Evolutionary conservation across 257 asterid species (phyloP), one percentile per base, ranked within the genome.

Genomic region (Phtheirospermum japonicum): DNA sequence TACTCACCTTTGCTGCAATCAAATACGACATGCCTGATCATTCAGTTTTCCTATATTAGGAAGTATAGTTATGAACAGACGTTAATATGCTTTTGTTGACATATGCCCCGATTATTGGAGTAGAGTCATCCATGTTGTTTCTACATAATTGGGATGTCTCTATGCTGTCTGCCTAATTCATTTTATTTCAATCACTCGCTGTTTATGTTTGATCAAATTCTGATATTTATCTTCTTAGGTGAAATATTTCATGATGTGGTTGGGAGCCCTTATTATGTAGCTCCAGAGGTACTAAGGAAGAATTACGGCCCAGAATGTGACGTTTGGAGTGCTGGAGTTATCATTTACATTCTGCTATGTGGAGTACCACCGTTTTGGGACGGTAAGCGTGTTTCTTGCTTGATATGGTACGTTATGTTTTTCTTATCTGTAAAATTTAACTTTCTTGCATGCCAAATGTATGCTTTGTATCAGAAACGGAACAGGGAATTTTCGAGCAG

Each of bases 361-460:
- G 93, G 93, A n/a, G 83, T 78, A 36, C 94, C 94, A 4, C 94
- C 94, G 23, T 85, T 85, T 73, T 85, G 94, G 94, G 94, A 80
- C 53, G 94, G 94, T 82, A 72, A 76, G 68, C 37, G 9, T 30
- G 20, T 20, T 17, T 33, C 32, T 55, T 60, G 13, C 42, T 6
- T 61, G 57, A 57, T 48, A 55, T 20, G 19, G 7, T n/a, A 39
- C 20, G 33, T 43, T 61, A 23, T 71, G 18, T 16, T 50, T 28
- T 16, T 14, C 36, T 32, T 30, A 43, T 43, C 28, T 4, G 73
- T 18, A 33, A 14, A 57, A 55, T 40, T 50, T 23, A 9, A 39
- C 18, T 39, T 17, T 48, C 23, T 34, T 49, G 63, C 39, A 59
- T 61, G 73, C 57, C 55, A 23, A 23, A 51, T 60, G 70, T 54